A percentile compares a stretch with the other conserved stretches of the same genome.
Conservation (phyloP, 1,284 basidiomycete genomes). For the Apiotrichum brassicae region DNA sequence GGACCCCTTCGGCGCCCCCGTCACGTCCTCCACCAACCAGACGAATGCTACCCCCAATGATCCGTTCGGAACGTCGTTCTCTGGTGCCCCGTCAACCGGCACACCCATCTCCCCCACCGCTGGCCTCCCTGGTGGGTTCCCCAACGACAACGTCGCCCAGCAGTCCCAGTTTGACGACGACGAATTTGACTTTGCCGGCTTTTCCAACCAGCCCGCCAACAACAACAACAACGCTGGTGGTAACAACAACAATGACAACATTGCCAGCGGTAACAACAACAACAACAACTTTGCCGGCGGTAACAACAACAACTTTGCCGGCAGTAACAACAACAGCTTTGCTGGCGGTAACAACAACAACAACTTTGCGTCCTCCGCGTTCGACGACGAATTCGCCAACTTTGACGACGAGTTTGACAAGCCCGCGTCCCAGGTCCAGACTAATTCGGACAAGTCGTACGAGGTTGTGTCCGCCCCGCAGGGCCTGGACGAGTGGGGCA, state of each 20-base stretch:
- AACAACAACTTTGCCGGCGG: too few species aligned
- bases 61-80: constrained; percentile 3
- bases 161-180: constrained; percentile 71
- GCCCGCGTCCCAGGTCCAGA: constrained; percentile 16
- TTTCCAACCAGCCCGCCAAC: too few species aligned
- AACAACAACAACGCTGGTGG: too few species aligned
- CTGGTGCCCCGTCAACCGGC: too few species aligned
- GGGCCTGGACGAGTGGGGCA: constrained; percentile 25
- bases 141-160: too few species aligned
- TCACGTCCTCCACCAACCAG: background rate
- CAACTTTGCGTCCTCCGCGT: constrained; percentile 14
- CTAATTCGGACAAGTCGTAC: constrained; percentile 29
- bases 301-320: too few species aligned
- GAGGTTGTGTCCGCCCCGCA: constrained; percentile 36
- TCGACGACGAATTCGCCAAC: constrained; percentile 46
- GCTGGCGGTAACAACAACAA: too few species aligned
- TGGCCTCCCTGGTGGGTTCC: too few species aligned
- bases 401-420: constrained; percentile 51
- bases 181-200: constrained; percentile 70
- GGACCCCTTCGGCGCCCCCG: constrained; percentile 5
- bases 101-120: too few species aligned
- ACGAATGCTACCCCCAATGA: background rate
- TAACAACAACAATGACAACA: too few species aligned
- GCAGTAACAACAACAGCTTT: too few species aligned
- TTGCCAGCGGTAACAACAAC: too few species aligned